Percentiles rank a stretch among this genome's conserved stretches.
Conservation (phyloP, 495 filamentous ascomycete species). For the Neurospora sp. region DNA sequence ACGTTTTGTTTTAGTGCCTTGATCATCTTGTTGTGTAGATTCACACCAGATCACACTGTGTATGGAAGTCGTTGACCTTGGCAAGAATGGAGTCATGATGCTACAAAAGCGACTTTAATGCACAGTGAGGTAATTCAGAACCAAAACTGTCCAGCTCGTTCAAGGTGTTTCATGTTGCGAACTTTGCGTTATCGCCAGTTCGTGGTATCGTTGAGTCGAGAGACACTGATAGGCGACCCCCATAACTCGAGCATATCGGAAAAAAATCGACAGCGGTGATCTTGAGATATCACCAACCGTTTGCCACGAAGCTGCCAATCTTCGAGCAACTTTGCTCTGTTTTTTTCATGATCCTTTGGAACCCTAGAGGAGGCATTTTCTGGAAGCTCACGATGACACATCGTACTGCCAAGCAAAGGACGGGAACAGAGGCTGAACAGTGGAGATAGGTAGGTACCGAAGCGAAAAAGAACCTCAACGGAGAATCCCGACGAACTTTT, state of each 20-base stretch:
- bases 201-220: neutral
- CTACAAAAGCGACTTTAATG: neutral
- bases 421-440: neutral
- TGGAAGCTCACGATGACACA: neutral
- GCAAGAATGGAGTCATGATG: neutral
- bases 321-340: neutral
- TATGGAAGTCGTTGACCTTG: neutral
- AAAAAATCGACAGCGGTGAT: neutral
- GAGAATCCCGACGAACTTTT: neutral
- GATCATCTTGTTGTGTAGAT: neutral
- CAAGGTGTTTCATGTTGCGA: neutral
- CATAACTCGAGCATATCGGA: neutral
- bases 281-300: neutral
- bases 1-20: neutral
- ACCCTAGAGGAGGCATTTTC: neutral
- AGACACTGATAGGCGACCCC: neutral
- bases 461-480: neutral
- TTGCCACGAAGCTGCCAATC: neutral
- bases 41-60: neutral
- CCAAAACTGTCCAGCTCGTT: neutral
- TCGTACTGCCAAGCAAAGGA: neutral
- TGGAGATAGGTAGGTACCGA: neutral
- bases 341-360: neutral
- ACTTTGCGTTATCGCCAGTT: neutral
- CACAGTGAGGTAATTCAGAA: neutral